Conservation (phyloP, 768 basidiomycete species). For the Chalciporus sphaerocephalus region DNA sequence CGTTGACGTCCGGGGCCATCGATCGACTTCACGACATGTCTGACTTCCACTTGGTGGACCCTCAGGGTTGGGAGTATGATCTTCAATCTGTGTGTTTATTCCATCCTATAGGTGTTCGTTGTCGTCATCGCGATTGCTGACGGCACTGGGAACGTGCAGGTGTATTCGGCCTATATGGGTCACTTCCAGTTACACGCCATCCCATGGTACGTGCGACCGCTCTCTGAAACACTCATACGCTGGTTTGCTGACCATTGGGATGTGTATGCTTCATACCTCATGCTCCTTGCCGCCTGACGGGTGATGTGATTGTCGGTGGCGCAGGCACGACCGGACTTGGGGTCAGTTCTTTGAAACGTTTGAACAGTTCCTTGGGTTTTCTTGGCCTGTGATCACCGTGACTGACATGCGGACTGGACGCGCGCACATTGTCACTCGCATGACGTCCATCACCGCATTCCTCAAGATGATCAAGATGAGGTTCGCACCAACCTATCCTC, state of each 20-base stretch:
- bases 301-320: not conserved
- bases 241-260: not conserved
- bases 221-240: not conserved
- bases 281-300: not conserved
- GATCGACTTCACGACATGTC: constrained; percentile 38
- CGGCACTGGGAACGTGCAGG: constrained; percentile 25
- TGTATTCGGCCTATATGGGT: constrained; percentile 75
- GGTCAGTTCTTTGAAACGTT: constrained; percentile 74
- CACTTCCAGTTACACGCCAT: constrained; percentile 69
- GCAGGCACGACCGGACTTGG: constrained; percentile 79
- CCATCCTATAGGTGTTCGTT: not conserved
- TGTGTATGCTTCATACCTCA: not conserved
- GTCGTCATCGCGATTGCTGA: constrained; percentile 3
- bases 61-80: constrained; percentile 76
- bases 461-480: constrained; percentile 83
- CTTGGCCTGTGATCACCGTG: constrained; percentile 77
- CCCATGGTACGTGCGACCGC: constrained; percentile 50
- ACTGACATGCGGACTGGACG: constrained; percentile 69
- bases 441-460: constrained; percentile 67
- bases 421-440: constrained; percentile 76
- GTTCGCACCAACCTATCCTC: constrained; percentile 28
- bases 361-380: constrained; percentile 74
- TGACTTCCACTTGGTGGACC: constrained; percentile 71
- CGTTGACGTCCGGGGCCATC: not conserved
- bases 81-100: constrained; percentile 60